Evolutionary conservation across 345 rosid species (phyloP).

Genomic region (Corchorus capsularis): DNA sequence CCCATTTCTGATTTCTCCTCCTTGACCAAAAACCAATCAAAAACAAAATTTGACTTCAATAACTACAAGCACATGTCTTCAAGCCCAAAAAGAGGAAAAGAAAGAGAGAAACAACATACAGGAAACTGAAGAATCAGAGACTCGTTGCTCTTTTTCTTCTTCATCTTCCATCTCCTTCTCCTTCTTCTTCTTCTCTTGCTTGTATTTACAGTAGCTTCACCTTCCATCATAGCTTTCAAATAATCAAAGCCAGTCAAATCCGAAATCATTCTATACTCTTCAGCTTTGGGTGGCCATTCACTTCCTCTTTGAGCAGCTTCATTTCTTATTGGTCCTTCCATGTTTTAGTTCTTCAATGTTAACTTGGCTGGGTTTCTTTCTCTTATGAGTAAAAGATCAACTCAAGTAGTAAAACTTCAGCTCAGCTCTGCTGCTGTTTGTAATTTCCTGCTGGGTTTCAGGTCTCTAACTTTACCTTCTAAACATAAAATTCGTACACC

Average conservation of each 20-base stretch:
- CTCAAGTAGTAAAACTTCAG: too few species aligned
- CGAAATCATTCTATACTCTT: slow-evolving; percentile 12
- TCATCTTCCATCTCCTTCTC: not conserved
- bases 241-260: slow-evolving; percentile 23
- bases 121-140: not conserved
- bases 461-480: too few species aligned
- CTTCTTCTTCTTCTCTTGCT: slow-evolving; percentile 10
- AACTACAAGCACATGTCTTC: not conserved
- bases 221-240: slow-evolving; percentile 23
- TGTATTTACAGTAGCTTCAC: slow-evolving; percentile 16
- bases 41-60: not conserved
- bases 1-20: too few species aligned
- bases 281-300: slow-evolving; percentile 18
- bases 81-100: not conserved
- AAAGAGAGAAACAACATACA: slow-evolving; percentile 3
- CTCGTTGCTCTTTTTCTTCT: too few species aligned
- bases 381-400: not conserved
- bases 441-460: too few species aligned
- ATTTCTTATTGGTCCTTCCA: too few species aligned
- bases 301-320: not conserved
- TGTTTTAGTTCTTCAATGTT: too few species aligned
- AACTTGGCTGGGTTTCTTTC: too few species aligned
- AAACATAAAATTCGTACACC: too few species aligned
- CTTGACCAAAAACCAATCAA: not conserved
- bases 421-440: too few species aligned